Evolutionary conservation across 176 grass and related monocot genomes (phyloP), one percentile per base, ranked within the genome.

Genomic region (Otatea glauca): DNA sequence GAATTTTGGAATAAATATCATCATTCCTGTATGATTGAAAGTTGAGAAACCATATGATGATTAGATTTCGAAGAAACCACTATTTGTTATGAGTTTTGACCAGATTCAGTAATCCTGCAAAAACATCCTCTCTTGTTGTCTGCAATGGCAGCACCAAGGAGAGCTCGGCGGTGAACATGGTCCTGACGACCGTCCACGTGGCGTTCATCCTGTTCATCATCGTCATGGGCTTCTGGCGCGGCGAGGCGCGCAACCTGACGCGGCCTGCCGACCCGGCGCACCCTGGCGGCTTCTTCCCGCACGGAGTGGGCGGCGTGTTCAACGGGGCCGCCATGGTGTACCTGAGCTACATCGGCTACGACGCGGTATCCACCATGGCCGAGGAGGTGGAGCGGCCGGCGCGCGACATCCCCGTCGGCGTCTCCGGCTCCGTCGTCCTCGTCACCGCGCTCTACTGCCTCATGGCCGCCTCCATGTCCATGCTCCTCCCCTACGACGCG

Each of bases 301-400:
- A 96, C 66, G 91, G 93, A 27, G 80, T 81, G 68, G 74, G 32
- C 12, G 97, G 97, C 13, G 88, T 96, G 35, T 99, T 99, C 86
- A 96, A 91, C 37, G 97, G 97, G 17, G 97, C 97, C 0, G 97
- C 92, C 72, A 92, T 88, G 93, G 97, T 99, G 34, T 99, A 99
- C 83, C 72, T 99, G 16, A 99, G 97, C 83, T 99, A 99, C 86
- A 99, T 99, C 67, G 97, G 97, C 44, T 99, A 99, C 87, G 97
- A 99, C 82, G 93, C 97, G 58, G 97, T 99, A 21, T 99, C 97
- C 68, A 99, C 97, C 75, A 96, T 99, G 97, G 97, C 97, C 4
- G 97, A 99, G 89, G 97, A 99, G 90, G 97, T 99, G 68, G 60
- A 85, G 83, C 68, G 86, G 7, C 97, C 97, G 0, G 73, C 88